Conservation (phyloP, 305 asterid species). For the Solanum aculeatissimum region DNA sequence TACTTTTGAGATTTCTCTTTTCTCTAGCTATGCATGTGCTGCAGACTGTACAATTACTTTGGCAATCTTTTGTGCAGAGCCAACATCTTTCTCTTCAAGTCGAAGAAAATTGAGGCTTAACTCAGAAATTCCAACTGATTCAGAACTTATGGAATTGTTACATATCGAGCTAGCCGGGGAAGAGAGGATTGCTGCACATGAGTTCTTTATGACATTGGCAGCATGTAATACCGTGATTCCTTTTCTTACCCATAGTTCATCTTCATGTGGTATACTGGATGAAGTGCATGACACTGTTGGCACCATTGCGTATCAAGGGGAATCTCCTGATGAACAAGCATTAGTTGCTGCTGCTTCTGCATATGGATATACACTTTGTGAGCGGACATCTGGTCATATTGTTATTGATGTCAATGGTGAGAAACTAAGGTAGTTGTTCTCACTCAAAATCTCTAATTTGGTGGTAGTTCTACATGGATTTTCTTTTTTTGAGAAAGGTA, state of each 20-base stretch:
- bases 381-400: slow-evolving; percentile 94
- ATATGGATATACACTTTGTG: slow-evolving; percentile 84
- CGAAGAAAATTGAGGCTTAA: slow-evolving; percentile 61
- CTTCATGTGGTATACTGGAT: slow-evolving; percentile 23
- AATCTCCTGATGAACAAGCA: slow-evolving; percentile 99
- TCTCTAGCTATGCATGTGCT: not conserved
- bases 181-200: slow-evolving; percentile 75
- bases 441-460: not conserved
- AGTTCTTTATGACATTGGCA: slow-evolving; percentile 80
- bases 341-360: slow-evolving; percentile 90
- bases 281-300: slow-evolving; percentile 15
- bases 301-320: slow-evolving; percentile 84
- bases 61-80: slow-evolving; percentile 28
- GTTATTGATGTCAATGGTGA: slow-evolving; percentile 89
- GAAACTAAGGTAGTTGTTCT: slow-evolving; percentile 70
- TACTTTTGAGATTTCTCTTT: not conserved
- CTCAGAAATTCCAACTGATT: slow-evolving; percentile 56
- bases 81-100: slow-evolving; percentile 9
- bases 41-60: not conserved
- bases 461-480: not conserved
- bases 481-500: too few relatives aligned
- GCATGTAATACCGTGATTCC: slow-evolving; percentile 98
- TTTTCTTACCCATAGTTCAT: slow-evolving; percentile 35
- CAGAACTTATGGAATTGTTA: slow-evolving; percentile 64
- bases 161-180: slow-evolving; percentile 48